phyloP scores from a whole-genome alignment of 768 basidiomycete genomes.

The Filobasidium wieringae region DNA sequence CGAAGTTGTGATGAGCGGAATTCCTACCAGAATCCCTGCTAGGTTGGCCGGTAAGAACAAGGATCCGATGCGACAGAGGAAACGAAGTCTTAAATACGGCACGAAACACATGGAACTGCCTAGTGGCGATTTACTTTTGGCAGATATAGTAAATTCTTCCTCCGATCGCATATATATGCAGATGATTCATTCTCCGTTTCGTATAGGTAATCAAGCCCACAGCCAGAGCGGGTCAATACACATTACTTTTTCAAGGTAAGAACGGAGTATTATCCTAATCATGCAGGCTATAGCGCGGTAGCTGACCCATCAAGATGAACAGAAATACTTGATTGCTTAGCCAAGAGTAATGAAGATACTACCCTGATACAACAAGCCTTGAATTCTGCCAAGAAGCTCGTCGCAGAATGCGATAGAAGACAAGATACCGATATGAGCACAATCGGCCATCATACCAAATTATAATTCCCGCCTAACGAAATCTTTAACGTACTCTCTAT shows the following conservation, averaged over 20 bases:
- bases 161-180: background rate
- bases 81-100: background rate
- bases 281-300: background rate
- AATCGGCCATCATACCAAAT: background rate
- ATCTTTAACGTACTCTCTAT: no score
- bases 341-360: background rate
- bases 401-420: background rate
- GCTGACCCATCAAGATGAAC: background rate
- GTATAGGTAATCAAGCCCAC: background rate
- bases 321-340: background rate
- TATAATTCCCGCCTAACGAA: background rate
- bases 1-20: background rate
- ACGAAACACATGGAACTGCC: background rate
- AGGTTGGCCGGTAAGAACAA: background rate
- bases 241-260: constrained; percentile 1
- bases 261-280: background rate
- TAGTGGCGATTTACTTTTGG: background rate
- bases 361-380: background rate
- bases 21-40: background rate
- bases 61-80: background rate
- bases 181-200: background rate
- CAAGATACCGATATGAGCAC: background rate
- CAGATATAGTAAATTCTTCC: background rate
- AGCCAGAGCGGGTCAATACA: background rate
- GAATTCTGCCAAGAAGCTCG: background rate